These are phyloP conservation scores for Metschnikowia lunata DNA, from an alignment of 805 yeast species.

Conservation along the genomic window DNA sequence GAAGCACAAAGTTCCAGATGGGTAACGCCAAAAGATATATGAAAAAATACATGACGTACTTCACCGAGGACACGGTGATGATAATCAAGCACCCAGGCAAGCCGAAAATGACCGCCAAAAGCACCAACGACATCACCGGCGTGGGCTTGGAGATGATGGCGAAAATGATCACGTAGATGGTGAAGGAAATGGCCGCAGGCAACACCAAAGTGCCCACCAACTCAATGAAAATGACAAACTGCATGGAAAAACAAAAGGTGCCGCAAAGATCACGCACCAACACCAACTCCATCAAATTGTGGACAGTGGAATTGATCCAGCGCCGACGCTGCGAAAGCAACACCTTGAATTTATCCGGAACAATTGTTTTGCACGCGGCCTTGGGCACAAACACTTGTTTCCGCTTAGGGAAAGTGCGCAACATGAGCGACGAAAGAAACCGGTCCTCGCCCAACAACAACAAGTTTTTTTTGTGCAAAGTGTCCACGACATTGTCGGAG, in stretches of 20 bases:
- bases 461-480: constrained; percentile 82
- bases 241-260: constrained; percentile 93
- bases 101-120: constrained; percentile 77
- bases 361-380: constrained; percentile 89
- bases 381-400: constrained; percentile 82
- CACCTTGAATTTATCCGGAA: constrained; percentile 77
- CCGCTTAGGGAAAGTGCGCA: constrained; percentile 84
- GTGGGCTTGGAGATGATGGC: constrained; percentile 73
- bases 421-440: constrained; percentile 77
- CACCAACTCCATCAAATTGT: constrained; percentile 82
- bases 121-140: constrained; percentile 69
- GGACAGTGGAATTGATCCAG: constrained; percentile 95
- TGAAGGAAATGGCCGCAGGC: constrained; percentile 83
- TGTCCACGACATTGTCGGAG: constrained; percentile 77
- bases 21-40: constrained; percentile 79
- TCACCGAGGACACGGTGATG: constrained; percentile 69
- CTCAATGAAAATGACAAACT: constrained; percentile 80
- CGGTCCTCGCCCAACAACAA: constrained; percentile 88
- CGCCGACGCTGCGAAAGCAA: constrained; percentile 90
- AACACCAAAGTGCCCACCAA: constrained; percentile 82
- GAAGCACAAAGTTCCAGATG: constrained; percentile 89
- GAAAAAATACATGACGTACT: constrained; percentile 73
- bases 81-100: constrained; percentile 79
- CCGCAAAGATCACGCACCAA: constrained; percentile 87
- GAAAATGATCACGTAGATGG: constrained; percentile 68